Base-by-base conservation (phyloP, 176 grass and related monocot genomes). In the Carex scoparia region DNA sequence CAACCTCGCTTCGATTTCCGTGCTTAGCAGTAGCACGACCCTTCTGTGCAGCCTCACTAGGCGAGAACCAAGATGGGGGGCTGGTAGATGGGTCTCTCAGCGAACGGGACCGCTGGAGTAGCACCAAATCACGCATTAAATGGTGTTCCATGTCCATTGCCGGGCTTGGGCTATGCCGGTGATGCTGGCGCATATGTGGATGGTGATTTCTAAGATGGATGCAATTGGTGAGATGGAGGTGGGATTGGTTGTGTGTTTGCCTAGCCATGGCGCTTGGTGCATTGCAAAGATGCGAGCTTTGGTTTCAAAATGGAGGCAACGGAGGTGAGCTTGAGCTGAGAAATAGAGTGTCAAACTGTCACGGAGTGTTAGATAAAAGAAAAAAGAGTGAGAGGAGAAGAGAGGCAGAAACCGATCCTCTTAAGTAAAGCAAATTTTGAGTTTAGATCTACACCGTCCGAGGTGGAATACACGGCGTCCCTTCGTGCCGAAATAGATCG, bases 11-110 rank as follows among this genome's bases (percentile, higher is more conserved):
- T 46, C 57, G 49, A 19, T 56, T 5, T 49, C 55, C 19, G 37
- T 44, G 68, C 16, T 81, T 81, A 80, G 15, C 58, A 35, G 76
- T 81, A 80, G 15, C 58, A 35, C 72, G 23, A 85, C 87, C 85
- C 12, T 85, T 86, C 81, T 94, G 85, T 5, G 92, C 92, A 31
- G 89, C 87, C 78, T 91, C 92, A 84, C 69, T 88, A 72, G 92
- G 89, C 2, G 83, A 83, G 16, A 90, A 94, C 87, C 87, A 88
- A 79, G 92, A 90, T 61, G 93, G 90, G 84, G 93, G 96, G 46
- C 91, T 92, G 12, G 96, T 95, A 70, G 93, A 98, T 18, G 96
- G 96, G 85, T 98, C 96, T 23, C 93, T 88, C 10, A 98, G 91
- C 15, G 89, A 89, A 3, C 85, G 86, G 49, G 93, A 95, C 79